Evolutionary conservation across 176 grass and related monocot genomes (phyloP), one percentile per base, ranked within the genome.

Genomic region (Triticum timopheevii): DNA sequence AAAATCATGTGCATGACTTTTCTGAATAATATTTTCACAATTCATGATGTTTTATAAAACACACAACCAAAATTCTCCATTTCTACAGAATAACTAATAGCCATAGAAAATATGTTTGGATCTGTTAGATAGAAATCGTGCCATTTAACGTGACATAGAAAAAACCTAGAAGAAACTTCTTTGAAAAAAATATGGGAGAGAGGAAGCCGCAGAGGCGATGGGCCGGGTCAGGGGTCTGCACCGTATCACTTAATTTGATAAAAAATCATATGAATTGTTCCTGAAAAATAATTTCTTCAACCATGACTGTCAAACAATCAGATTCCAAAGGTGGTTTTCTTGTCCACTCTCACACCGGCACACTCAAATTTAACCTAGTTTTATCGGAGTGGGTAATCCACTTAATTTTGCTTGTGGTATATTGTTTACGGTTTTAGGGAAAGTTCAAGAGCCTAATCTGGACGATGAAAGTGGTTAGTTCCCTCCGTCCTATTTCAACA

Each of bases 361-460:
- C n/a, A 73, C 15, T 8, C 42, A 86, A 73, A 67, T 67, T 17
- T 2, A 4, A 63, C 69, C 17, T 15, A 50, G 13, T 50, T 50
- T 35, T 4, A 6, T 33, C 23, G 7, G 28, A 87, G 35, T 0
- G 5, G 1, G 12, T 40, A 45, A 13, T 12, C 25, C 49, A 45
- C 20, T 61, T 39, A 38, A 68, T 49, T 54, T 77, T 4, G 11
- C 4, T 17, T 76, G 4, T 45, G 11, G 3, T 63, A 13, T 80
- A 16, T 52, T 52, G 15, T 52, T 17, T 42, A 63, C 15, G 7
- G 12, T 80, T 74, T 11, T 69, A 81, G 86, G 86, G 30, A 81
- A 91, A 82, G 54, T 49, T 40, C 90, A 88, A 20, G 77, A 30
- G 10, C 82, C 90, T 64, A 91, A 85, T 34, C 82, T 91, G 69